Conservation (phyloP, 177 flowering plant genomes). For the Vitis hybrid region DNA sequence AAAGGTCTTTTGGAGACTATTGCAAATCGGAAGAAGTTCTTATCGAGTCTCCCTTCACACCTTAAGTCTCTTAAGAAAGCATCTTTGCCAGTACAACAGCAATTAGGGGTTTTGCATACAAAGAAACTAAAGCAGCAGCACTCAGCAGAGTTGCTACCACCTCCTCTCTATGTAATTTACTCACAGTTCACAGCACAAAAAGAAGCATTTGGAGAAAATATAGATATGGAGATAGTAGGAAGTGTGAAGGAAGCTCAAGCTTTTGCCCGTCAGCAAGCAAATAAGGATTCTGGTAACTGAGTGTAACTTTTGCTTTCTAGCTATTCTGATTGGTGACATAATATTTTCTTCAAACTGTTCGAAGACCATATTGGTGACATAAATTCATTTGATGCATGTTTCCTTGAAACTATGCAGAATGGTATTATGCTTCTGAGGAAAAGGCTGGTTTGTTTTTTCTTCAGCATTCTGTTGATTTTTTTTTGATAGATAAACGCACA, state of each 20-base stretch:
- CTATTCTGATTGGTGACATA: not conserved
- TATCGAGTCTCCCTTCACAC: conserved; percentile 95
- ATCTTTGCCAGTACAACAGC: conserved; percentile 92
- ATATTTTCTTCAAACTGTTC: not conserved
- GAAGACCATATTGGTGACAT: not conserved
- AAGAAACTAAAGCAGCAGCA: conserved; percentile 87
- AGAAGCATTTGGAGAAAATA: conserved; percentile 90
- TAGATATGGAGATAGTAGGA: conserved; percentile 86
- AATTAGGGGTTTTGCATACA: conserved; percentile 76
- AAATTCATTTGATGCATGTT: not conserved
- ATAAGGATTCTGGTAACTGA: conserved; percentile 63
- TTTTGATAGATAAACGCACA: too few species aligned
- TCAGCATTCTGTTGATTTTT: not conserved
- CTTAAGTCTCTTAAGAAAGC: conserved; percentile 95
- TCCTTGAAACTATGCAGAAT: not conserved
- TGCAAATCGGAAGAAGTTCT: conserved; percentile 82
- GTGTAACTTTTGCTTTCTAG: conserved; percentile 1
- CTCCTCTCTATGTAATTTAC: conserved; percentile 88
- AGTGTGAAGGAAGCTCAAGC: conserved; percentile 91
- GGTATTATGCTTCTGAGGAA: not conserved
- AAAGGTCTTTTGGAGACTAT: conserved; percentile 72
- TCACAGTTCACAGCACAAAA: conserved; percentile 90
- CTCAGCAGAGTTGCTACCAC: conserved; percentile 90
- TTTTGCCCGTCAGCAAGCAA: conserved; percentile 82
- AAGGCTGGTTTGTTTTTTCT: not conserved